Evolutionary conservation across 2,329 filamentous ascomycete genomes (phyloP).

Genomic region (Fusarium miscanthi): DNA sequence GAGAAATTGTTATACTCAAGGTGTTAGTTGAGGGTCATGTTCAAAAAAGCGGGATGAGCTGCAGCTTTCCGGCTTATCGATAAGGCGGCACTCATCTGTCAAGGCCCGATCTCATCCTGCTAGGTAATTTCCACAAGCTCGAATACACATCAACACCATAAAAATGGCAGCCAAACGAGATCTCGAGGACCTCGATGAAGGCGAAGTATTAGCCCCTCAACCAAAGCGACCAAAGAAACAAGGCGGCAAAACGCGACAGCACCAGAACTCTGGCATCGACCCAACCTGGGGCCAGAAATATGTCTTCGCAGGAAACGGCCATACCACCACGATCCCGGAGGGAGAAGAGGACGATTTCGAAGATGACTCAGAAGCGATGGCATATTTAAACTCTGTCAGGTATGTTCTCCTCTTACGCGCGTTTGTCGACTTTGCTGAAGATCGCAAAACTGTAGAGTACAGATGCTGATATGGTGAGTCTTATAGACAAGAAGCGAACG

Average conservation of each 20-base stretch:
- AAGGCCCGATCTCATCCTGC: conserved; percentile 13
- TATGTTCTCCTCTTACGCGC: conserved; percentile 55
- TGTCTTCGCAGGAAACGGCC: conserved; percentile 73
- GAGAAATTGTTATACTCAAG: conserved; percentile 10
- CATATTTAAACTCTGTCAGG: conserved; percentile 78
- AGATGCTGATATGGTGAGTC: conserved; percentile 64
- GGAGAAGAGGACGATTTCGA: conserved; percentile 74
- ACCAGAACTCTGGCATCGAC: conserved; percentile 63
- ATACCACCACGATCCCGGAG: conserved; percentile 55
- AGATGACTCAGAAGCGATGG: conserved; percentile 73
- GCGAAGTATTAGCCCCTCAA: conserved; percentile 43
- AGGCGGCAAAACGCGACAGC: conserved; percentile 51
- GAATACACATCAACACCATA: neutral
- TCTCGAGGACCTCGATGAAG: conserved; percentile 46
- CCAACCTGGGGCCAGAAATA: conserved; percentile 77
- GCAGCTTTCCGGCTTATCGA: conserved; percentile 33
- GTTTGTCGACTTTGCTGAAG: conserved; percentile 45
- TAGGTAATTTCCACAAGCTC: conserved; percentile 10
- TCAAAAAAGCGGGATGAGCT: conserved; percentile 30
- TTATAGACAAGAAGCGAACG: conserved; percentile 77
- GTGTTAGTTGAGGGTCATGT: neutral
- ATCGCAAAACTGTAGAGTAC: conserved; percentile 27
- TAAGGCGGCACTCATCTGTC: conserved; percentile 28
- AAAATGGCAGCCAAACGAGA: conserved; percentile 53
- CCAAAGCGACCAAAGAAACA: conserved; percentile 46